Percentiles rank a stretch among this genome's conserved stretches.
Conservation (phyloP, 176 grass and related monocot species). For the Triticum timopheevii region DNA sequence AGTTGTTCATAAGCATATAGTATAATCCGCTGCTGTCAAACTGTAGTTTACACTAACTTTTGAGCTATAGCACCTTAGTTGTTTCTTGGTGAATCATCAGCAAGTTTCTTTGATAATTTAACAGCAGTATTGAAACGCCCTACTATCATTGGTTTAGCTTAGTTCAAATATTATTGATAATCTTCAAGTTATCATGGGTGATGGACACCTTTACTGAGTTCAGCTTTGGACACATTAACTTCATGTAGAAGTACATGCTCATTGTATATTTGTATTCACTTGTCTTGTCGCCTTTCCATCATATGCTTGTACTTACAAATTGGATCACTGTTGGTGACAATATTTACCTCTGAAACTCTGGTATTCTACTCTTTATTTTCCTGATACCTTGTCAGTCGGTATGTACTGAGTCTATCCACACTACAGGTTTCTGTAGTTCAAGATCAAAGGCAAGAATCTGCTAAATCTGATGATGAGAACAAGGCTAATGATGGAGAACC, state of each 20-base stretch:
- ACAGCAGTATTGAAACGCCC: background rate
- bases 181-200: background rate
- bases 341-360: background rate
- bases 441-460: conserved; percentile 65
- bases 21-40: background rate
- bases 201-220: background rate
- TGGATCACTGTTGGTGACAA: background rate
- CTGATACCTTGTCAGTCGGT: background rate
- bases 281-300: background rate
- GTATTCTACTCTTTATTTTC: background rate
- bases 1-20: background rate
- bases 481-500: conserved; percentile 50
- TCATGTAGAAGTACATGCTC: background rate
- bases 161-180: background rate
- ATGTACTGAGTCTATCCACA: conserved; percentile 24
- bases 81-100: background rate
- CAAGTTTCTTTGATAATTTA: conserved; percentile 14
- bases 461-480: conserved; percentile 51
- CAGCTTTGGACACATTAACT: background rate
- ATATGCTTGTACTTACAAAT: conserved; percentile 11
- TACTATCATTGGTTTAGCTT: background rate
- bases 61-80: background rate
- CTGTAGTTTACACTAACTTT: background rate
- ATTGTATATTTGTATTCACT: background rate
- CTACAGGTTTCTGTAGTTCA: conserved; percentile 62